Conservation (phyloP, 2,329 filamentous ascomycete genomes). For the Ilyonectria robusta region DNA sequence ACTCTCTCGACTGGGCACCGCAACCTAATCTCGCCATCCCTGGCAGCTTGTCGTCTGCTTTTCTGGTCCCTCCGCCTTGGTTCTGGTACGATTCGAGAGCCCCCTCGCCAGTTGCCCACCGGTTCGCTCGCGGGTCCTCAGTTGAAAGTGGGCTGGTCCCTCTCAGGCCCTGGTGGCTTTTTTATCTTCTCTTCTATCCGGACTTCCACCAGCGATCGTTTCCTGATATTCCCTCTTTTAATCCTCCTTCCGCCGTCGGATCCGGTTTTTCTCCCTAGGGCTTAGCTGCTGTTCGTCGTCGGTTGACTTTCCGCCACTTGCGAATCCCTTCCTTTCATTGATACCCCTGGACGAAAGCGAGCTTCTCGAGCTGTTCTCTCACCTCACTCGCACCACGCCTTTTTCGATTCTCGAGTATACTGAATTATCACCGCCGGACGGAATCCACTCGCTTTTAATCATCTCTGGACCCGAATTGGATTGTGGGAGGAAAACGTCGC, state of each 20-base stretch:
- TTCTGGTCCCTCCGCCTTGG: conserved; percentile 39
- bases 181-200: conserved; percentile 5
- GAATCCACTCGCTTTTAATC: conserved; percentile 5
- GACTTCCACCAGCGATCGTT: conserved; percentile 13
- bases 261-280: background rate
- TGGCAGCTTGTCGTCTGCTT: conserved; percentile 7
- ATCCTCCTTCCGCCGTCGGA: background rate
- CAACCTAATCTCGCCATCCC: conserved; percentile 33
- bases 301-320: background rate
- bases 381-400: background rate
- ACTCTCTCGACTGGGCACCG: conserved; percentile 25
- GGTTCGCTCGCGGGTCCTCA: conserved; percentile 24
- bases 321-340: conserved; percentile 14
- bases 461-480: conserved; percentile 2
- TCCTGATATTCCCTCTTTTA: background rate
- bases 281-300: conserved; percentile 1
- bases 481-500: background rate
- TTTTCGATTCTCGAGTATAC: conserved; percentile 26
- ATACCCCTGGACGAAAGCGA: conserved; percentile 18
- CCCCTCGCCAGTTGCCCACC: conserved; percentile 25
- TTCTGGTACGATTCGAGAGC: conserved; percentile 43
- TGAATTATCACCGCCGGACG: conserved; percentile 25
- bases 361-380: conserved; percentile 16
- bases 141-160: conserved; percentile 46
- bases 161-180: background rate